Percentiles rank a stretch among this genome's conserved stretches.
These are phyloP conservation scores for Tinospora cordifolia DNA, from an alignment of 164 flowering plant genomes.

Conservation along the genomic window DNA sequence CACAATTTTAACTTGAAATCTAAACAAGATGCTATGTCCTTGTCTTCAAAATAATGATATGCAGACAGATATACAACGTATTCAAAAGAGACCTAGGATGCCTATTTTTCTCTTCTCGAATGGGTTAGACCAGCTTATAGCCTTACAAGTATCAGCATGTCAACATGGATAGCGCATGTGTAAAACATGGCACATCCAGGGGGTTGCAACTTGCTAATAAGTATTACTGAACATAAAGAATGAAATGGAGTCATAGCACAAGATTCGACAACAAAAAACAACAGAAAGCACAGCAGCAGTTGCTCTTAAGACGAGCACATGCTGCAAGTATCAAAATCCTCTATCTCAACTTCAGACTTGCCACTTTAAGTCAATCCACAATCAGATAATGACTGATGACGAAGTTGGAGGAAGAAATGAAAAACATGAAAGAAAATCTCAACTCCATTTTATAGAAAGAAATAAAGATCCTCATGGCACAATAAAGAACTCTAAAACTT, in stretches of 20 bases:
- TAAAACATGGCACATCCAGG: not conserved
- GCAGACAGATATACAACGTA: not conserved
- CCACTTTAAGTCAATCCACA: not conserved
- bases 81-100: not conserved
- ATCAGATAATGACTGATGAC: not conserved
- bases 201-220: not conserved
- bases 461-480: not conserved
- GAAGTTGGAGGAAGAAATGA: not conserved
- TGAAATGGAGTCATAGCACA: not conserved
- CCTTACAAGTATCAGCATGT: not conserved
- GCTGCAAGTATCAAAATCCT: not conserved
- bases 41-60: not conserved
- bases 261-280: not conserved
- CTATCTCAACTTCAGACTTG: not conserved
- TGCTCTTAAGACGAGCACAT: not conserved
- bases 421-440: not conserved
- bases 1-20: not conserved
- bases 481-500: too few species aligned
- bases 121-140: not conserved
- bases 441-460: not conserved
- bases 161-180: not conserved
- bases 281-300: not conserved
- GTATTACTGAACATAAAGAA: not conserved
- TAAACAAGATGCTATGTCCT: not conserved
- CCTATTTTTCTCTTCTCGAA: not conserved